These are phyloP conservation scores for Pterocarpus macrocarpus DNA, from an alignment of 306 rosid species.

Conservation along the genomic window DNA sequence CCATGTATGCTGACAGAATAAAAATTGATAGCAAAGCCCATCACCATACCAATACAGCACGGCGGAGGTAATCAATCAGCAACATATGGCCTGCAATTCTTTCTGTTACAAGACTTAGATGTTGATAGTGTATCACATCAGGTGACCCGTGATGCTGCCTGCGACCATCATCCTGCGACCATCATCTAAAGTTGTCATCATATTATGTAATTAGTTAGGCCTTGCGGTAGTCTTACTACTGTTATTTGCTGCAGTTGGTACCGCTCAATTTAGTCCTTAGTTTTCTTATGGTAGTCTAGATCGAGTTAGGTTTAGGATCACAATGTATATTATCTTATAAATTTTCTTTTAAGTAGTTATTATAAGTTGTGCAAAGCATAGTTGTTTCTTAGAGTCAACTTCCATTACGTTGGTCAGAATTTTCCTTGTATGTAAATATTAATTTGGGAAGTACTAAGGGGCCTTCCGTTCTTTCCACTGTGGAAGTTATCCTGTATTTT, in stretches of 20 bases:
- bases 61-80: constrained; percentile 46
- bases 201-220: constrained; percentile 64
- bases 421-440: constrained; percentile 55
- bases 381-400: constrained; percentile 52
- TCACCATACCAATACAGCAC: constrained; percentile 64
- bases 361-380: constrained; percentile 53
- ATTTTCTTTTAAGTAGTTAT: constrained; percentile 54
- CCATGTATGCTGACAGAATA: constrained; percentile 98
- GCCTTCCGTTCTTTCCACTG: constrained; percentile 28
- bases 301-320: constrained; percentile 78
- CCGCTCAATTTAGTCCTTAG: constrained; percentile 55
- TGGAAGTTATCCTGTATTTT: constrained; percentile 25
- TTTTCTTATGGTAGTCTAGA: constrained; percentile 65
- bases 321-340: constrained; percentile 64
- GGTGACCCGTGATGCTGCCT: constrained; percentile 40
- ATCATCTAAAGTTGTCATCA: constrained; percentile 45
- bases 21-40: constrained; percentile 80
- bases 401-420: constrained; percentile 42
- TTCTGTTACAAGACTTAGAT: constrained; percentile 36
- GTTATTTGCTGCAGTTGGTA: constrained; percentile 53
- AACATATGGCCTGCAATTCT: neutral
- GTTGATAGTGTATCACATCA: constrained; percentile 26
- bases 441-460: constrained; percentile 37
- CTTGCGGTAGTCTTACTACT: constrained; percentile 50
- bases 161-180: constrained; percentile 51